Evolutionary conservation across 2,329 filamentous ascomycete species (phyloP), one percentile per base, ranked within the genome.

Genomic region (Colletotrichum horii): DNA sequence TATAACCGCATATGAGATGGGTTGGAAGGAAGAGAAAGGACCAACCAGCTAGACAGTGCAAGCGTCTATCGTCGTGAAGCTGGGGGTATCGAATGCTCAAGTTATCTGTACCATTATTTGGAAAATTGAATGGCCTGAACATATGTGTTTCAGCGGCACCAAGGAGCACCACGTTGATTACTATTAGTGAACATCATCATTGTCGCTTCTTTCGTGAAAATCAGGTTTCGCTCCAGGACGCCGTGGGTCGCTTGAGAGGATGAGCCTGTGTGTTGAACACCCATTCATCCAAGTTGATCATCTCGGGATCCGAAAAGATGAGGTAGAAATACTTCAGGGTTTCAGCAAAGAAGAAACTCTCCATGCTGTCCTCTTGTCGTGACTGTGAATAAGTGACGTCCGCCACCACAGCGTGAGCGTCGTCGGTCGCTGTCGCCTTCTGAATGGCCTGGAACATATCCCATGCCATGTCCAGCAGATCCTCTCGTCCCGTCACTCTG

Each of bases 311-410:
- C 36, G 90, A 91, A 78, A 95, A 95, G 48, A 95, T 89, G 69
- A 95, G 82, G 79, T 93, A 95, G 75, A 95, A 94, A 78, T 95
- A 95, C 83, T 95, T 95, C 76, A 95, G 83, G 19, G 93, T 95
- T 85, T 95, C 93, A 0, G 91, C 91, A 79, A 93, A 85, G 92
- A 93, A 95, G 80, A 94, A 95, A 76, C 90, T 93, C 85, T 95
- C 89, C 16, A 68, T 24, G 8, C 80, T 78, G 75, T 80, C 75
- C n/a, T 69, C 72, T 84, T 80, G 88, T 72, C 91, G 90, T 28
- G 84, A 86, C 52, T 79, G 81, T 1, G 82, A 84, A 8, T 76
- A 75, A 77, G 91, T 93, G 72, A 90, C 87, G 38, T 89, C 88
- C 60, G 83, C 77, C 9, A 91, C 85, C 0, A 87, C 84, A 4